Percentiles rank a stretch among this genome's conserved stretches.
Evolutionary conservation across 1,284 basidiomycete genomes (phyloP).

Genomic region (Cutaneotrichosporon daszewskae): DNA sequence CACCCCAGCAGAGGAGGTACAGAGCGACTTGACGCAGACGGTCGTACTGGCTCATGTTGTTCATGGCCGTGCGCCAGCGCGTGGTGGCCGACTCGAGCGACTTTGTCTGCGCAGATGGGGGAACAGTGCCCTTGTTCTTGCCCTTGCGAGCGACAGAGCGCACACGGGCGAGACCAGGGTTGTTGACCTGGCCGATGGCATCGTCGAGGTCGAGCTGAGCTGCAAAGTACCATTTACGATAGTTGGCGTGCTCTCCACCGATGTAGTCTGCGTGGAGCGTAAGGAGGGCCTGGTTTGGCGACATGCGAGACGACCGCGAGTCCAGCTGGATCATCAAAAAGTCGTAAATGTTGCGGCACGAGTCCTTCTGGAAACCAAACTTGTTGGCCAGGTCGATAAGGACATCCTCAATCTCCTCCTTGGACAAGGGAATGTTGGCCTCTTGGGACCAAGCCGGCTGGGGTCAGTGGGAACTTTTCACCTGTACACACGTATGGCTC

Average conservation of each 20-base stretch:
- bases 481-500: conserved; percentile 51
- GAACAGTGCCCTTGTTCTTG: conserved; percentile 47
- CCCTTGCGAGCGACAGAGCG: conserved; percentile 64
- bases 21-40: conserved; percentile 93
- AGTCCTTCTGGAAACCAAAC: conserved; percentile 94
- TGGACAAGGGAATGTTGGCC: conserved; percentile 87
- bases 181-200: conserved; percentile 86
- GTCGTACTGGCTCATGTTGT: conserved; percentile 98
- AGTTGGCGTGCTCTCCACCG: conserved; percentile 93
- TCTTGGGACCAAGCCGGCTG: conserved; percentile 89
- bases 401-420: conserved; percentile 99
- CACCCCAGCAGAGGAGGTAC: conserved; percentile 95
- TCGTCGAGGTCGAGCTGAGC: conserved; percentile 98
- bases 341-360: conserved; percentile 71
- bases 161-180: conserved; percentile 79
- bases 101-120: conserved; percentile 60
- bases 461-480: conserved; percentile 33
- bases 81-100: conserved; percentile 80
- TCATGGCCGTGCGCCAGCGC: conserved; percentile 97
- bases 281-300: conserved; percentile 86
- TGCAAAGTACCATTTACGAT: conserved; percentile 99
- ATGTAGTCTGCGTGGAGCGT: conserved; percentile 99
- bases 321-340: conserved; percentile 98
- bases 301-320: conserved; percentile 94
- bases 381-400: conserved; percentile 97